These are phyloP conservation scores for Amoeboaphelidium protococcarum DNA, from an alignment of 371 early-diverging fungal genomes.

Conservation along the genomic window DNA sequence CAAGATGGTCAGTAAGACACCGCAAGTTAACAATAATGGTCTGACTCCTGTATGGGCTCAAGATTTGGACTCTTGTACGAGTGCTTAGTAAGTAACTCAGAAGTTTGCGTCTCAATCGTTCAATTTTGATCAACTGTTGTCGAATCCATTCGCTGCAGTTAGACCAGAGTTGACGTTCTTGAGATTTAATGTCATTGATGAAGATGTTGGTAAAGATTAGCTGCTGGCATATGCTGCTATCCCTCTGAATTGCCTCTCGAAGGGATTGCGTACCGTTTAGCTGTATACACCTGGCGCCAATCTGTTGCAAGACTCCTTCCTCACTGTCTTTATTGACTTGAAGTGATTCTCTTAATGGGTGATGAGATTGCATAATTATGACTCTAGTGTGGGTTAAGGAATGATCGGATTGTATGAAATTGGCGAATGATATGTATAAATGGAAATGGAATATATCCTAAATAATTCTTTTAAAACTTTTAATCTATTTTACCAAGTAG, in stretches of 20 bases:
- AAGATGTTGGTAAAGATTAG: slow-evolving; percentile 10
- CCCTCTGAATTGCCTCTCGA: slow-evolving; percentile 2
- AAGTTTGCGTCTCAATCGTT: background rate
- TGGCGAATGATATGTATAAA: background rate
- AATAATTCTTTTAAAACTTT: no score
- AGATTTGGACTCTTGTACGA: background rate
- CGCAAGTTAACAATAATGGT: slow-evolving; percentile 15
- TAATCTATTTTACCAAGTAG: no score
- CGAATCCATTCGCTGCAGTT: slow-evolving; percentile 13
- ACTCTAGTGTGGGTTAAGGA: background rate
- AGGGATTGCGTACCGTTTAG: slow-evolving; percentile 29
- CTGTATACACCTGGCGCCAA: slow-evolving; percentile 25
- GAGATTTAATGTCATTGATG: slow-evolving; percentile 12
- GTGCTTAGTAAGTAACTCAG: background rate
- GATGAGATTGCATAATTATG: no score
- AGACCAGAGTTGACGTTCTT: slow-evolving; percentile 22
- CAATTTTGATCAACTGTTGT: slow-evolving; percentile 17
- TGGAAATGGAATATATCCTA: background rate
- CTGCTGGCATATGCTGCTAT: background rate
- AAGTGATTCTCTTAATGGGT: no score
- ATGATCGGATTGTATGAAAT: background rate
- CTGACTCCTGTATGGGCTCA: slow-evolving; percentile 28
- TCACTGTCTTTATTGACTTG: slow-evolving; percentile 13
- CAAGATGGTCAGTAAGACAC: slow-evolving; percentile 13
- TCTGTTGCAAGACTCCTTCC: slow-evolving; percentile 21